Conservation (phyloP, 1,139 yeast species). For the Yarrowia galli region DNA sequence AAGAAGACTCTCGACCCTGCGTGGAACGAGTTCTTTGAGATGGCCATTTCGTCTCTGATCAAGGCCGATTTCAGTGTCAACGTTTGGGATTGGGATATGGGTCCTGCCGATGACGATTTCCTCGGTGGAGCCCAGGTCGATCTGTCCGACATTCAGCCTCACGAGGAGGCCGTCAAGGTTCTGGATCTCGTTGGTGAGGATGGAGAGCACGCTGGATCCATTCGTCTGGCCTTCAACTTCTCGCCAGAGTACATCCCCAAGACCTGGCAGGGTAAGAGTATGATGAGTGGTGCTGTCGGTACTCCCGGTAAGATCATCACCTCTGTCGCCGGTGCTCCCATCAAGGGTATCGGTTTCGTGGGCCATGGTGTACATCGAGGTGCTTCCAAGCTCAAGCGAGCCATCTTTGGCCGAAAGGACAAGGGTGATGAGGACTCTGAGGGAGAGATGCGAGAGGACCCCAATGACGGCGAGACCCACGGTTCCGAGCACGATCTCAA, state of each 20-base stretch:
- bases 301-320: conserved; percentile 46
- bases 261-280: conserved; percentile 42
- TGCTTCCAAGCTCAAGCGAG: conserved; percentile 43
- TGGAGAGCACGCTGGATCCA: conserved; percentile 56
- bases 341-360: conserved; percentile 46
- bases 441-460: conserved; percentile 9
- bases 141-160: conserved; percentile 66
- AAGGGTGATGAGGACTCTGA: conserved; percentile 43
- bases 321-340: conserved; percentile 48
- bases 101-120: conserved; percentile 80
- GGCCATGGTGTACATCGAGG: conserved; percentile 43
- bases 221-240: conserved; percentile 66
- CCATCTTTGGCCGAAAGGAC: conserved; percentile 37
- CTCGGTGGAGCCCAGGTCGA: conserved; percentile 72
- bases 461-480: not conserved
- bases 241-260: conserved; percentile 71
- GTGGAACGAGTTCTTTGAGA: conserved; percentile 74
- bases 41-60: conserved; percentile 64
- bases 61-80: conserved; percentile 65
- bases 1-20: conserved; percentile 88
- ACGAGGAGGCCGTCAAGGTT: conserved; percentile 60
- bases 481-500: conserved; percentile 23
- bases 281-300: conserved; percentile 41
- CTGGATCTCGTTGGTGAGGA: conserved; percentile 59
- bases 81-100: conserved; percentile 91